phyloP scores from a whole-genome alignment of 2,329 filamentous ascomycete species.

The Fusarium citri region DNA sequence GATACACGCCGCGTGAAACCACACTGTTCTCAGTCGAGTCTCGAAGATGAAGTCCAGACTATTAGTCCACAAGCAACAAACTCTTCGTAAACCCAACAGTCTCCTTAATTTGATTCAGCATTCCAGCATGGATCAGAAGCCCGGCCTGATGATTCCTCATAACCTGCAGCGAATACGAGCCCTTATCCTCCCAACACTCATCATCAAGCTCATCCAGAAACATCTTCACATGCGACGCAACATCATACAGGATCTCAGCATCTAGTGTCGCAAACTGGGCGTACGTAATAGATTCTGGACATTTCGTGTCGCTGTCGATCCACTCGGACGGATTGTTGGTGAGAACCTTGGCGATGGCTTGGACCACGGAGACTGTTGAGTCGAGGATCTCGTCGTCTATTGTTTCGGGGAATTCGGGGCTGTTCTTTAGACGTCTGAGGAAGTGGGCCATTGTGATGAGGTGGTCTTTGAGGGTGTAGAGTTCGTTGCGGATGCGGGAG shows the following conservation, averaged over 20 bases:
- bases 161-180: constrained; percentile 13
- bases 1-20: rapidly evolving
- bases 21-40: background rate
- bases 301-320: constrained; percentile 32
- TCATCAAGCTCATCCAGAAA: constrained; percentile 30
- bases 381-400: constrained; percentile 4
- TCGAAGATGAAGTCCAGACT: background rate
- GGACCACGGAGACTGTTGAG: constrained; percentile 6
- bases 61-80: constrained; percentile 7
- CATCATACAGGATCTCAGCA: constrained; percentile 30
- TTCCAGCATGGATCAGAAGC: constrained; percentile 21
- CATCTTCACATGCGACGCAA: constrained; percentile 21
- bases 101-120: constrained; percentile 16
- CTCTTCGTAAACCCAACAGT: constrained; percentile 29
- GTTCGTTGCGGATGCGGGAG: constrained; percentile 26
- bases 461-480: constrained; percentile 40
- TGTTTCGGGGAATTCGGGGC: background rate
- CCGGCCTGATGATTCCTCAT: constrained; percentile 33
- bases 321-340: constrained; percentile 44
- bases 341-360: constrained; percentile 31
- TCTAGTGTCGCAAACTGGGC: constrained; percentile 32
- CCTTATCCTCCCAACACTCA: background rate
- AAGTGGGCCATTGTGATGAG: constrained; percentile 12
- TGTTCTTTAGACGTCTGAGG: constrained; percentile 2
- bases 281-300: constrained; percentile 20